phyloP scores from a whole-genome alignment of 2,329 filamentous ascomycete genomes.

The Niveomyces coronatus region DNA sequence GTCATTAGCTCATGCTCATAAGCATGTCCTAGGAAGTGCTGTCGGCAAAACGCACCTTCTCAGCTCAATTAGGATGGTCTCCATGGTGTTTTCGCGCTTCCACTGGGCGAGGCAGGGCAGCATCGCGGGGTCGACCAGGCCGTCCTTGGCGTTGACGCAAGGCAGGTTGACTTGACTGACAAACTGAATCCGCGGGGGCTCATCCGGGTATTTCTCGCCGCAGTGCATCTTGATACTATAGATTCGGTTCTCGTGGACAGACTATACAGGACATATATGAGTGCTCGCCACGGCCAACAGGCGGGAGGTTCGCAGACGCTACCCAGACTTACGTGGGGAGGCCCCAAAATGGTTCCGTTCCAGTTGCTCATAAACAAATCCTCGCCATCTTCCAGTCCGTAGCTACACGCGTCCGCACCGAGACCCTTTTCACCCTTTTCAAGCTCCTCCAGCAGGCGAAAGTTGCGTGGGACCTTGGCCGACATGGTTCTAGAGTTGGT shows the following conservation, averaged over 20 bases:
- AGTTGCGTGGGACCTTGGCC: constrained; percentile 79
- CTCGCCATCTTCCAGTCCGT: constrained; percentile 86
- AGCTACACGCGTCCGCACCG: constrained; percentile 93
- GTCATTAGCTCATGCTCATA: background rate
- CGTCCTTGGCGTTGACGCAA: constrained; percentile 72
- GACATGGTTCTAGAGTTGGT: constrained; percentile 19
- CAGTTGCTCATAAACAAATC: constrained; percentile 97
- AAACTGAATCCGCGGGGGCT: constrained; percentile 83
- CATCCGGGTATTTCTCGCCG: constrained; percentile 78
- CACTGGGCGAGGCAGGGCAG: constrained; percentile 80
- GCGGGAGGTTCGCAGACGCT: too few relatives aligned
- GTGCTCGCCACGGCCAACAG: too few relatives aligned
- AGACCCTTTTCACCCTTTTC: constrained; percentile 98
- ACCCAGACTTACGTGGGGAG: constrained; percentile 78
- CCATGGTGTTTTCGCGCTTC: constrained; percentile 91
- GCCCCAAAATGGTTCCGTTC: constrained; percentile 95
- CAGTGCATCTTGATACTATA: constrained; percentile 98
- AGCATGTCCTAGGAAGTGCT: background rate
- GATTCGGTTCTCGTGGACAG: constrained; percentile 96
- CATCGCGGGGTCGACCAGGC: constrained; percentile 74
- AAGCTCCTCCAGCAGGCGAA: constrained; percentile 90
- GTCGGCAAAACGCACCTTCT: constrained; percentile 47
- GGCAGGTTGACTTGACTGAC: constrained; percentile 94
- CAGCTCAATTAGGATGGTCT: constrained; percentile 81
- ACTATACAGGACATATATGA: constrained; percentile 47